Percentiles rank a stretch among this genome's conserved stretches.
These are phyloP conservation scores for Gentiana macrophylla DNA, from an alignment of 257 asterid species.

Conservation along the genomic window DNA sequence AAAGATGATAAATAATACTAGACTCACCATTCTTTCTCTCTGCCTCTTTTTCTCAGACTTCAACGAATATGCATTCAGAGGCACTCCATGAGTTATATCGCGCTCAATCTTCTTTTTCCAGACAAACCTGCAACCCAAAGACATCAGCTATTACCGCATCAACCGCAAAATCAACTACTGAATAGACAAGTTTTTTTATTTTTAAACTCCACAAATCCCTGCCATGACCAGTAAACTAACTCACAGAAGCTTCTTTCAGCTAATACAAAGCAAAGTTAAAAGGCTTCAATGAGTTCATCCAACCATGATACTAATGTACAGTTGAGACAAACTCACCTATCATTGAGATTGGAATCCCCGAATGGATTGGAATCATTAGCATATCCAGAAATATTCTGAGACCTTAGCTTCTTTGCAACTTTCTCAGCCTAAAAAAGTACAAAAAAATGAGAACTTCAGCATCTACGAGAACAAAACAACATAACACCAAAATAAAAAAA, in stretches of 20 bases:
- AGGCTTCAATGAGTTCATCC: no score
- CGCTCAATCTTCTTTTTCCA: constrained; percentile 84
- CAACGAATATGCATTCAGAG: constrained; percentile 54
- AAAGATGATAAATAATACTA: no score
- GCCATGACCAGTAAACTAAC: no score
- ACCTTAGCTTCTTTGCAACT: constrained; percentile 60
- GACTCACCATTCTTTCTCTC: constrained; percentile 34
- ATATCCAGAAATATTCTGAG: constrained; percentile 54
- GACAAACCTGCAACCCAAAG: constrained; percentile 40
- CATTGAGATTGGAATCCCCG: constrained; percentile 75
- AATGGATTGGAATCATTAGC: constrained; percentile 86
- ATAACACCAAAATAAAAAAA: neutral
- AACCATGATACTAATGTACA: neutral
- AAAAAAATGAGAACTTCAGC: neutral
- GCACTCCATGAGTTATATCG: constrained; percentile 55
- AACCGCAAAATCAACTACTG: no score
- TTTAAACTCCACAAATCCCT: no score
- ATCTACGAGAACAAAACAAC: neutral
- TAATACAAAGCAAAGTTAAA: no score
- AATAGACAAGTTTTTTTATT: no score
- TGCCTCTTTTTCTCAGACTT: constrained; percentile 70
- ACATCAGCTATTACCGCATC: no score
- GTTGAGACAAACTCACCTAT: constrained; percentile 23
- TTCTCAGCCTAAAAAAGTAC: constrained; percentile 20
- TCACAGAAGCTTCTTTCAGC: no score